Evolutionary conservation across 495 filamentous ascomycete species (phyloP), one percentile per base, ranked within the genome.

Genomic region (Penicillium tannophilum): DNA sequence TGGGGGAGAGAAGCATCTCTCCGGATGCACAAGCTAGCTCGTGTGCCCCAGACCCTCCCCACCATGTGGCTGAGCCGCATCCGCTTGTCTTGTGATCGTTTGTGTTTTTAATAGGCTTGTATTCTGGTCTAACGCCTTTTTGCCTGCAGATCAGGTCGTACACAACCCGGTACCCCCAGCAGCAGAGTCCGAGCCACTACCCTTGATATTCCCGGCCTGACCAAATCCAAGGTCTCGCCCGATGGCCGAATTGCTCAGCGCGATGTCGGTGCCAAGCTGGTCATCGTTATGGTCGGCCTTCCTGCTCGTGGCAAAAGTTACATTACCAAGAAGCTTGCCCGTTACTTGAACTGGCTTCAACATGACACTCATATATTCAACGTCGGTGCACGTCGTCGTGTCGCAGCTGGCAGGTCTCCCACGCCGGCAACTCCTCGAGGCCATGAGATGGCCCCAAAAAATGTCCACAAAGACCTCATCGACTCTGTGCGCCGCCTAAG

Each of bases 271-370:
- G 86, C 93, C 17, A 98, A 98, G 79, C 79, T 98, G 63, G 92
- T 97, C 65, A 94, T 98, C 67, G 88, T 98, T 65, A 98, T 98
- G 94, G 94, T 98, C 49, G 94, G 94, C 58, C 80, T 98, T 52
- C 94, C 94, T 0, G 94, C 94, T 1, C 79, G 94, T 59, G 94
- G 94, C 54, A 98, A 98, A 76, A 96, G 92, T 56, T 98, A 98
- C 74, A 92, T 98, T 64, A 97, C 93, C 54, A 97, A 97, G 80
- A 98, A 98, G 78, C 81, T 98, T 46, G 89, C 92, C 24, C 85
- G 94, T 50, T 98, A 98, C 64, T 77, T 98, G 23, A 93, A 95
- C 55, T 98, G 94, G 94, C 86, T 97, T 50, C 94, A 98, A 63
- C 94, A 98, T 68, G 89, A 96, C 62, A 91, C 91, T 20, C 81